Evolutionary conservation across 352 stramenopile genomes (phyloP).

Genomic region (Pythium scleroteichum): DNA sequence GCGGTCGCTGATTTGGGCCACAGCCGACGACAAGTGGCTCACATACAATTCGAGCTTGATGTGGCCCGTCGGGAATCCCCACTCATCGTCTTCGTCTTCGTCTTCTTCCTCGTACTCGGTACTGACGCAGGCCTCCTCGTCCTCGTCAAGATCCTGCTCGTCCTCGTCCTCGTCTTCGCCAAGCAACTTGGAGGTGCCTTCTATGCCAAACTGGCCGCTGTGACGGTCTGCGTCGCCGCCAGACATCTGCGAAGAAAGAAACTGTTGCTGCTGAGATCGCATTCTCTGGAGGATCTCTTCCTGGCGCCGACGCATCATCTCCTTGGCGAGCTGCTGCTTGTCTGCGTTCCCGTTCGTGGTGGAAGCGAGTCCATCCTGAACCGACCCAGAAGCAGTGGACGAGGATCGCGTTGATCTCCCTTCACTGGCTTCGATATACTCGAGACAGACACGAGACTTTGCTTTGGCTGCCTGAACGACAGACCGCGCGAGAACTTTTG

Average conservation of each 20-base stretch:
- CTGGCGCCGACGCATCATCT: slow-evolving; percentile 62
- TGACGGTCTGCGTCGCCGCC: slow-evolving; percentile 30
- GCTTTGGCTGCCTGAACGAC: slow-evolving; percentile 1
- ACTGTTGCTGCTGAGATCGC: slow-evolving; percentile 73
- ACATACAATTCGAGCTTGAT: slow-evolving; percentile 69
- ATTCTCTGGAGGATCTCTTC: slow-evolving; percentile 74
- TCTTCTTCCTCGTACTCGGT: slow-evolving; percentile 58
- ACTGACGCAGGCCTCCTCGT: slow-evolving; percentile 33
- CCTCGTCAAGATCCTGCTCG: slow-evolving; percentile 26
- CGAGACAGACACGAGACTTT: slow-evolving; percentile 17
- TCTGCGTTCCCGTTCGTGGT: slow-evolving; percentile 3
- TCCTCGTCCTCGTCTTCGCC: slow-evolving; percentile 8
- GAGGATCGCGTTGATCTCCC: not conserved
- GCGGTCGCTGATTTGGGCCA: slow-evolving; percentile 55
- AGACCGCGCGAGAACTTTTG: slow-evolving; percentile 8
- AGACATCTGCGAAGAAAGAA: slow-evolving; percentile 47
- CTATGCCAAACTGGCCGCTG: not conserved
- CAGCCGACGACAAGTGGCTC: slow-evolving; percentile 62
- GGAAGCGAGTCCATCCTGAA: not conserved
- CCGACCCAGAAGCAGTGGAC: no score
- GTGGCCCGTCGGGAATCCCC: slow-evolving; percentile 77
- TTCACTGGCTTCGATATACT: slow-evolving; percentile 3
- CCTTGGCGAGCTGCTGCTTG: slow-evolving; percentile 42
- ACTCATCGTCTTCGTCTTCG: slow-evolving; percentile 72
- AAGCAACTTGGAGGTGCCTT: not conserved